Conservation (phyloP, 345 rosid species). For the Ceriops tagal region DNA sequence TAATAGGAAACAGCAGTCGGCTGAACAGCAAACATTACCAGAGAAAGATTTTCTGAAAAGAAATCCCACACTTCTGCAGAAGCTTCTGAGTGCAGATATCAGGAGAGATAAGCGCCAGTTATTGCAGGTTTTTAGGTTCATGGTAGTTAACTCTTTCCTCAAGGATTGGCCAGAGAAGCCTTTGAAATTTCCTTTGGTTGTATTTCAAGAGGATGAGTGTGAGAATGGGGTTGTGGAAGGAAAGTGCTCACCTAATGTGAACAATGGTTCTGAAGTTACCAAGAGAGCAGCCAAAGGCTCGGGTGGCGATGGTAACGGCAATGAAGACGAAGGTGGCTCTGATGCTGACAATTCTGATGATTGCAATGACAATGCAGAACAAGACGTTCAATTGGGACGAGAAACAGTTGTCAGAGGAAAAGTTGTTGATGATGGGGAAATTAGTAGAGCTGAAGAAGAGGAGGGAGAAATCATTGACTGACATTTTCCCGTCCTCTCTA, state of each 20-base stretch:
- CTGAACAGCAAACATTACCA: constrained; percentile 26
- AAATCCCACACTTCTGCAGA: constrained; percentile 68
- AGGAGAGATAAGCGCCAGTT: constrained; percentile 57
- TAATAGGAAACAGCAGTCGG: constrained; percentile 30
- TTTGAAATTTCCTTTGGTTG: constrained; percentile 51
- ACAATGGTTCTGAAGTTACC: constrained; percentile 17
- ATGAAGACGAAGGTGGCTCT: background rate
- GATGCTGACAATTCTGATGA: background rate
- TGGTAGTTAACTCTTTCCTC: constrained; percentile 67
- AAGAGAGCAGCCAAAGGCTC: constrained; percentile 12
- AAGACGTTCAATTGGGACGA: constrained; percentile 8
- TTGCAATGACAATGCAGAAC: background rate
- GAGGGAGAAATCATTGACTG: constrained; percentile 67
- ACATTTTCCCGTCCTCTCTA: background rate
- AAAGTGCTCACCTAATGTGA: constrained; percentile 17
- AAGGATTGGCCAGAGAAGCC: constrained; percentile 60
- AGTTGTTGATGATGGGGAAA: background rate
- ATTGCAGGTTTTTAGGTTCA: constrained; percentile 71
- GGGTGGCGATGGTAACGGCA: background rate
- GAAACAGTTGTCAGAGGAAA: constrained; percentile 8
- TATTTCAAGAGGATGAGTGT: constrained; percentile 44
- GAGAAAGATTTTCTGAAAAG: constrained; percentile 31
- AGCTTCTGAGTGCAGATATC: constrained; percentile 70
- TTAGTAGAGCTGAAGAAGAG: constrained; percentile 29
- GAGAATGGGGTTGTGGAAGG: constrained; percentile 29